Base-by-base conservation (phyloP, 2,329 filamentous ascomycete genomes). In the Pestalotiopsis sp. region DNA sequence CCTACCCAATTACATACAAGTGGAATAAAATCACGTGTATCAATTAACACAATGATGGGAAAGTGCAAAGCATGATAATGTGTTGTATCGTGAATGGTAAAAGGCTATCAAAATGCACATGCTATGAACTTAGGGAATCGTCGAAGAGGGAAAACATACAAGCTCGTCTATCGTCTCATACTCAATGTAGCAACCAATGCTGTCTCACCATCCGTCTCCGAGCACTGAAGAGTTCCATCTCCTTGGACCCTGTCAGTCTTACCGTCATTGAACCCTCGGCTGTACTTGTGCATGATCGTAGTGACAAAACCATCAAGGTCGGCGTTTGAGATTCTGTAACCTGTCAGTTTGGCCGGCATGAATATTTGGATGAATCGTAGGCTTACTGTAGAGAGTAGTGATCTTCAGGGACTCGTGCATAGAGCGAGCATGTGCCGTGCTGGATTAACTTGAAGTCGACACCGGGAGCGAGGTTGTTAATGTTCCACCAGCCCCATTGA, bases 391-490 rank as follows among this genome's bases (percentile, higher is more conserved):
- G 12, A 14, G 62, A 65, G 12, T n/a, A 13, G 14, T 65, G 62
- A 31, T 13, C 12, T 14, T 36, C 23, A 17, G 12, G 11, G n/a
- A 36, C 38, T 36, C 27, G n/a, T 4, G n/a, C 17, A 14, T 52
- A 65, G 2, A 65, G 23, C 7, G 41, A 31, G 39, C 62, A 65
- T 9, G 62, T 65, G 23, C 52, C 52, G 62, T 65, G 62, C 12
- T 27, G 23, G 9, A 65, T 39, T 2, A 65, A 17, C 5, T 12
- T 38, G 20, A 49, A 52, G 3, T 52, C 38, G 9, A 41, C 20
- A 17, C 41, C 41, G 6, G 38, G 38, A 9, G 25, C 39, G 38
- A 65, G 62, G 17, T 38, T 23, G 17, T 45, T 6, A 11, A 65
- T 23, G 38, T 65, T 31, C 38, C 36, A 65, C 9, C 6, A 65